Evolutionary conservation across 129 eudicot genomes (phyloP).

Genomic region (Flaveria robusta): DNA sequence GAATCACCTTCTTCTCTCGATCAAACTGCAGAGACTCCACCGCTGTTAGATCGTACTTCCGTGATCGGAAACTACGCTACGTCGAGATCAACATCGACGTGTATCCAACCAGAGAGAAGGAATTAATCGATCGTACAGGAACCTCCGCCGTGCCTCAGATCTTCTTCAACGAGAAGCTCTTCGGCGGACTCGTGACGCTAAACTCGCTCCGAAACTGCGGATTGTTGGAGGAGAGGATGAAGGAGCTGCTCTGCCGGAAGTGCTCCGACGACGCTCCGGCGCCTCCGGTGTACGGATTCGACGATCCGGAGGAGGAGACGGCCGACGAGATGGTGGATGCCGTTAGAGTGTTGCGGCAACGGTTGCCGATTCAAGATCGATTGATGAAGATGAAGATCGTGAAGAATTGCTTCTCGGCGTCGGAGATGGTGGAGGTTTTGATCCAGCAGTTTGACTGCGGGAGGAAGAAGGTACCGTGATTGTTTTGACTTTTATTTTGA

Average conservation of each 20-base stretch:
- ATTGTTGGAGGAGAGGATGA: slow-evolving; percentile 65
- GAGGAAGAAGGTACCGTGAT: slow-evolving; percentile 55
- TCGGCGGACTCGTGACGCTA: slow-evolving; percentile 87
- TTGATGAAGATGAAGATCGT: slow-evolving; percentile 84
- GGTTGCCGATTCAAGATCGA: slow-evolving; percentile 82
- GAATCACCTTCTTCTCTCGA: slow-evolving; percentile 79
- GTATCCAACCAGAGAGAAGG: slow-evolving; percentile 69
- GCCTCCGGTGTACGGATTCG: slow-evolving; percentile 81
- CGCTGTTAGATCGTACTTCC: slow-evolving; percentile 73
- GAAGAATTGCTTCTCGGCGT: slow-evolving; percentile 72
- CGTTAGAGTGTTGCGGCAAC: slow-evolving; percentile 65
- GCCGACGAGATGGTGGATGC: slow-evolving; percentile 58
- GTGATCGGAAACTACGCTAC: slow-evolving; percentile 61
- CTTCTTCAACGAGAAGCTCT: slow-evolving; percentile 76
- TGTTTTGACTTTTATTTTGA: slow-evolving; percentile 11
- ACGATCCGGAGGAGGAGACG: slow-evolving; percentile 72
- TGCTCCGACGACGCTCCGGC: slow-evolving; percentile 79
- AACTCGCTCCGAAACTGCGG: slow-evolving; percentile 87
- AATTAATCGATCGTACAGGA: slow-evolving; percentile 65
- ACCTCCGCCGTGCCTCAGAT: slow-evolving; percentile 77
- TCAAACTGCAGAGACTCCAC: slow-evolving; percentile 82
- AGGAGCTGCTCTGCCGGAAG: slow-evolving; percentile 58
- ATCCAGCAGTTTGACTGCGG: slow-evolving; percentile 64
- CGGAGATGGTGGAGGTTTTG: slow-evolving; percentile 75
- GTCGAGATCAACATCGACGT: slow-evolving; percentile 92